phyloP scores from a whole-genome alignment of 2,329 filamentous ascomycete species.

The Xylaria digitata region DNA sequence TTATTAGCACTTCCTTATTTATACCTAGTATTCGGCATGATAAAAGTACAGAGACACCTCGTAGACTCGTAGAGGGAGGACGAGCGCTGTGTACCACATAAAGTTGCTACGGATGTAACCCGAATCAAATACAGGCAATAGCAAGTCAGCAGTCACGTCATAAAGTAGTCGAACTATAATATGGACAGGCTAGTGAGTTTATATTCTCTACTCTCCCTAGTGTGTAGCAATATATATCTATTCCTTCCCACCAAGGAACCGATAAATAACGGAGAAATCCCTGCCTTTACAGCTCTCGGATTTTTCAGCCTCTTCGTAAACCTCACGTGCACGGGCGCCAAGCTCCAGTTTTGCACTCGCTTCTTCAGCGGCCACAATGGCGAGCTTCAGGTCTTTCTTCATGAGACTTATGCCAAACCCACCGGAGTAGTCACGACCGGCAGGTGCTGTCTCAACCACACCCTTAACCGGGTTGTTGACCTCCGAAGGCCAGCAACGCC shows the following conservation, averaged over 20 bases:
- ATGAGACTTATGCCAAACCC: conserved; percentile 83
- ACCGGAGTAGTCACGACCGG: conserved; percentile 78
- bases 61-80: neutral
- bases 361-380: conserved; percentile 76
- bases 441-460: conserved; percentile 80
- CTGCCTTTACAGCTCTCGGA: conserved; percentile 72
- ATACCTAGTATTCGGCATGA: neutral
- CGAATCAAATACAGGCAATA: neutral
- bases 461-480: conserved; percentile 94
- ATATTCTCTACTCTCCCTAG: neutral
- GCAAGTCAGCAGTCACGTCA: neutral
- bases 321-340: conserved; percentile 69
- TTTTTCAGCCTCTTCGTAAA: conserved; percentile 75
- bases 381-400: conserved; percentile 82
- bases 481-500: conserved; percentile 95
- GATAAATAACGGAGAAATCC: conserved; percentile 86
- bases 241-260: conserved; percentile 71
- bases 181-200: neutral
- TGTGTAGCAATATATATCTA: conserved; percentile 23
- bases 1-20: neutral
- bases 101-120: neutral
- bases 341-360: conserved; percentile 74
- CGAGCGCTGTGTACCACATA: neutral
- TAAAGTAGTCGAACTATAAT: neutral
- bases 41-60: neutral